Base-by-base conservation (phyloP, 2,329 filamentous ascomycete species). In the Lomentospora prolificans region DNA sequence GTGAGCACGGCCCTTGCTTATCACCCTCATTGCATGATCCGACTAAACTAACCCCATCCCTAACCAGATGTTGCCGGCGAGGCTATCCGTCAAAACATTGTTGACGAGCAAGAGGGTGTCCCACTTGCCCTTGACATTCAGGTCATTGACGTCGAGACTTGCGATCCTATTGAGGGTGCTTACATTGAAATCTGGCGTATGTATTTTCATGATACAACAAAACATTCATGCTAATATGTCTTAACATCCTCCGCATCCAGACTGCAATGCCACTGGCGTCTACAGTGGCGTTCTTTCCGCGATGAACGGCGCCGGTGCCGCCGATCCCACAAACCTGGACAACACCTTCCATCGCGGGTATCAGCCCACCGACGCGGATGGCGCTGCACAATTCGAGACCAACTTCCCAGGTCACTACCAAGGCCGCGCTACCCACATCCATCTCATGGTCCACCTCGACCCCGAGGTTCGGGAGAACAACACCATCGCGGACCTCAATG, bases 401-500 rank as follows among this genome's bases (percentile, higher is more conserved):
- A 62, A 74, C 58, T 71, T 75, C 64, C 73, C 72, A 0, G 72
- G 73, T 10, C 71, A 75, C 60, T 74, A 74, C 61, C 61, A 59
- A 25, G 69, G 69, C 12, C 70, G 72, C 33, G 63, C 73, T 10
- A 67, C 64, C 3, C 73, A 76, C 61, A 68, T 72, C 53, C 73
- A 75, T 61, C 59, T 72, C 36, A 63, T 71, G 56, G 64, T 65
- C 27, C 67, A 69, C 61, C 58, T 58, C 55, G 61, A 65, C 54
- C 66, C 67, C 27, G 66, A 64, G 9, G 63, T 72, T 5, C 69
- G 73, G 50, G 60, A 70, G 50, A 81, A 82, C 69, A 70, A 72
- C 60, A 82, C 79, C 57, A 70, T 80, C 57, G 65, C 69, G 25
- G 75, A 73, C 57, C 71, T 75, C 24, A 72, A 69, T 30, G 73